Percentiles rank a stretch among this genome's conserved stretches.
These are phyloP conservation scores for Batkoa obscura DNA, from an alignment of 371 early-diverging fungal genomes.

Conservation along the genomic window DNA sequence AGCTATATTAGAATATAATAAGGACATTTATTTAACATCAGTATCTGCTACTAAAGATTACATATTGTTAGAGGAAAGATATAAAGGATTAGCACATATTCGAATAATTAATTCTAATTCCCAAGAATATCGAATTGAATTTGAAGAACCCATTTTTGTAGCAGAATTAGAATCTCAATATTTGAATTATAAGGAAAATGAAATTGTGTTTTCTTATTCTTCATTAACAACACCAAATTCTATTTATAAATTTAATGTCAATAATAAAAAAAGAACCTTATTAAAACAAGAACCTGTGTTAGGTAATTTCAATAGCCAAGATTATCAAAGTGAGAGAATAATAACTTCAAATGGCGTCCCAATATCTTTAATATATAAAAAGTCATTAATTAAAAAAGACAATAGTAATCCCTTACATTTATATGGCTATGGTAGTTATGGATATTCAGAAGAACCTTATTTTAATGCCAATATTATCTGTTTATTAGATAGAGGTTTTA, in stretches of 20 bases:
- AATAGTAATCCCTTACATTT: conserved; percentile 1
- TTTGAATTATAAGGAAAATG: conserved; percentile 14
- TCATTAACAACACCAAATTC: conserved; percentile 29
- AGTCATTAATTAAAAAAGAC: background rate
- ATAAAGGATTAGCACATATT: conserved; percentile 34
- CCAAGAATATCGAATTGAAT: conserved; percentile 17
- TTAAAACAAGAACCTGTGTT: conserved; percentile 23
- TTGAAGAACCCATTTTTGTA: conserved; percentile 31
- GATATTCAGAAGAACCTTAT: background rate
- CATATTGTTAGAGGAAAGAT: conserved; percentile 32
- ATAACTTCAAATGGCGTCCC: background rate
- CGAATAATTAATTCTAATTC: conserved; percentile 14
- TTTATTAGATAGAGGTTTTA: conserved; percentile 21
- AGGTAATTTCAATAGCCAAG: background rate
- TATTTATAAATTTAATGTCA: conserved; percentile 32
- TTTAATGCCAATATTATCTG: conserved; percentile 1
- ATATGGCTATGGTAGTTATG: conserved; percentile 8
- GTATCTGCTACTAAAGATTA: conserved; percentile 4
- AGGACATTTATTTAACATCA: background rate
- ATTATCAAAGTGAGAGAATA: background rate
- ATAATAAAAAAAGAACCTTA: conserved; percentile 17
- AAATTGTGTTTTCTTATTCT: conserved; percentile 24
- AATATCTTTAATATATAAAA: conserved; percentile 1
- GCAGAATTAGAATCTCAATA: conserved; percentile 26
- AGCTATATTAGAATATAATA: background rate